Percentiles rank a stretch among this genome's conserved stretches.
These are phyloP conservation scores for Spergularia bocconei DNA, from an alignment of 148 eudicot species.

Conservation along the genomic window DNA sequence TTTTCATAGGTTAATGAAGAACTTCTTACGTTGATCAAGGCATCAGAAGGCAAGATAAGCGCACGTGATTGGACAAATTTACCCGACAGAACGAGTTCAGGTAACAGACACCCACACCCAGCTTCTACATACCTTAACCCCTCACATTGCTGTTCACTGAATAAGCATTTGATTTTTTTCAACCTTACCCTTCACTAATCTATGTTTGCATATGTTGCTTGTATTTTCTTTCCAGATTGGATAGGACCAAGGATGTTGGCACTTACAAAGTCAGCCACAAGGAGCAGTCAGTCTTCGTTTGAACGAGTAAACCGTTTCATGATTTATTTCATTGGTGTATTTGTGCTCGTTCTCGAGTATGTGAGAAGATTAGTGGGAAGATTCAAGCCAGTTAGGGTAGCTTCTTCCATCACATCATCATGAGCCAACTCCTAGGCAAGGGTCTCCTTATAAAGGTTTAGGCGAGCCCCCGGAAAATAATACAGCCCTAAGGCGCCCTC, in stretches of 20 bases:
- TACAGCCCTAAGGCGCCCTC: not conserved
- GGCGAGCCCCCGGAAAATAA: not conserved
- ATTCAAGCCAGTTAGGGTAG: constrained; percentile 69
- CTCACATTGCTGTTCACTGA: not conserved
- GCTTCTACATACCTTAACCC: constrained; percentile 1
- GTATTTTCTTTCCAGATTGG: constrained; percentile 46
- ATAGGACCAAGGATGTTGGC: constrained; percentile 28
- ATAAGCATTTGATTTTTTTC: not conserved
- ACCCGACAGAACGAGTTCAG: constrained; percentile 44
- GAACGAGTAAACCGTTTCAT: constrained; percentile 46
- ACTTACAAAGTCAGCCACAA: constrained; percentile 34
- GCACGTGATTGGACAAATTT: constrained; percentile 79
- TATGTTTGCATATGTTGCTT: constrained; percentile 6
- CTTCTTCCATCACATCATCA: constrained; percentile 44
- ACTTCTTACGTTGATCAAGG: constrained; percentile 65
- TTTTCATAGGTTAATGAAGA: constrained; percentile 75
- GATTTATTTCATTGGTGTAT: constrained; percentile 57
- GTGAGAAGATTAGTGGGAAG: constrained; percentile 51
- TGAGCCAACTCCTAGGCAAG: constrained; percentile 16
- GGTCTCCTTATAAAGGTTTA: not conserved
- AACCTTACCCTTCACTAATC: not conserved
- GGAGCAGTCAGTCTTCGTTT: constrained; percentile 36
- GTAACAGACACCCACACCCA: constrained; percentile 33
- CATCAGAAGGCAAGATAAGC: constrained; percentile 59
- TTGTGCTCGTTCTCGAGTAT: constrained; percentile 52